Evolutionary conservation across 1,284 basidiomycete species (phyloP).

Genomic region (Xerocomus amazonicus): DNA sequence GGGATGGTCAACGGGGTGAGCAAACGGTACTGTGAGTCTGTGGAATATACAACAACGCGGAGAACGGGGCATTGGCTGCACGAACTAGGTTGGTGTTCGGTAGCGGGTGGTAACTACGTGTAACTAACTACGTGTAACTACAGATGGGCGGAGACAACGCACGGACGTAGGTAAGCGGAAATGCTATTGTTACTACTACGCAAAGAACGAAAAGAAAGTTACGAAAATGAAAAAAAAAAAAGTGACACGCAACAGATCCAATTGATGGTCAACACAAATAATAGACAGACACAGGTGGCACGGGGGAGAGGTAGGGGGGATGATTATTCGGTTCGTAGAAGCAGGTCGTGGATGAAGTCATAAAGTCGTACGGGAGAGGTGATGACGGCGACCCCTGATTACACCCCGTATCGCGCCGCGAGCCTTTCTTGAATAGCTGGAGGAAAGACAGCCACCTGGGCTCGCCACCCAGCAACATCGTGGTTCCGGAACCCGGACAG

Average conservation of each 20-base stretch:
- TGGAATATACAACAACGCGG: slow-evolving; percentile 2
- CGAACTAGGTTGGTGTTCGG: slow-evolving; percentile 22
- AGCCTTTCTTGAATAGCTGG: slow-evolving; percentile 76
- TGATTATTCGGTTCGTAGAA: slow-evolving; percentile 13
- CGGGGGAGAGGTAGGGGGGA: slow-evolving; percentile 10
- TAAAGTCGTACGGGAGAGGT: slow-evolving; percentile 7
- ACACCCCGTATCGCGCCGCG: slow-evolving; percentile 74
- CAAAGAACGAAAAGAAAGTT: slow-evolving; percentile 2
- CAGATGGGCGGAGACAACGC: slow-evolving; percentile 26
- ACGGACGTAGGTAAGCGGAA: not conserved
- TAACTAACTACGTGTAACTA: slow-evolving; percentile 33
- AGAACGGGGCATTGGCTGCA: not conserved
- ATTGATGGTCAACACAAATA: slow-evolving; percentile 21
- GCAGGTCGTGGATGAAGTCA: slow-evolving; percentile 18
- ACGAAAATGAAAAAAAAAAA: not conserved
- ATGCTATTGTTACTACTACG: slow-evolving; percentile 25
- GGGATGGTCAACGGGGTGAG: not conserved
- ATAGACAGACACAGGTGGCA: slow-evolving; percentile 15
- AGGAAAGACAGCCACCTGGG: slow-evolving; percentile 74
- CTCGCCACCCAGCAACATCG: slow-evolving; percentile 73
- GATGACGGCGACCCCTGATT: slow-evolving; percentile 12
- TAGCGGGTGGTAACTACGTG: slow-evolving; percentile 31
- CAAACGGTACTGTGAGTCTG: not conserved
- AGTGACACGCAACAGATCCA: slow-evolving; percentile 21
- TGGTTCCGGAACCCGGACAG: slow-evolving; percentile 83